A percentile compares a stretch with the other conserved stretches of the same genome.
phyloP scores from a whole-genome alignment of 2,329 filamentous ascomycete species.

The Anthostomella pinea region DNA sequence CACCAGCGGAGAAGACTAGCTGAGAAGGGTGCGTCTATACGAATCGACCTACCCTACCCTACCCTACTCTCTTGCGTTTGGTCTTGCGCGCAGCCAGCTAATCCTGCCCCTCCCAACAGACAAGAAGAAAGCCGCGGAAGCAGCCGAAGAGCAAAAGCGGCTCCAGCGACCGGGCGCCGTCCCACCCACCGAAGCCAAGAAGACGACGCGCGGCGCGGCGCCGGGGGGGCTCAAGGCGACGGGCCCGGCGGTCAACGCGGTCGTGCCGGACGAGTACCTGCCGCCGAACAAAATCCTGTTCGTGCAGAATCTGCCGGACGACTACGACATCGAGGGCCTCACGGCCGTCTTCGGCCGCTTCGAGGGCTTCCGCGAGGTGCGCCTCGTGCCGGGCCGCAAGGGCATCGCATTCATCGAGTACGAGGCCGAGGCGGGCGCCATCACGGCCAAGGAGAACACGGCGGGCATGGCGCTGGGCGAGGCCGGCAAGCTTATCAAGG shows the following conservation, averaged over 20 bases:
- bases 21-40: conserved; percentile 84
- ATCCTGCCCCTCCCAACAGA: conserved; percentile 38
- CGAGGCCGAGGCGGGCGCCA: conserved; percentile 83
- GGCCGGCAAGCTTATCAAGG: conserved; percentile 77
- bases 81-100: neutral
- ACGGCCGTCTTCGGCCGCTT: conserved; percentile 81
- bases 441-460: conserved; percentile 90
- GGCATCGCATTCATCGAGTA: conserved; percentile 98
- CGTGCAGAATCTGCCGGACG: conserved; percentile 85
- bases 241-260: conserved; percentile 62
- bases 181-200: conserved; percentile 49
- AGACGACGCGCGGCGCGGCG: conserved; percentile 65
- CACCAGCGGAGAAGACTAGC: conserved; percentile 83
- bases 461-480: conserved; percentile 78
- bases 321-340: conserved; percentile 77
- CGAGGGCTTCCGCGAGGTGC: conserved; percentile 90
- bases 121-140: conserved; percentile 78
- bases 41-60: conserved; percentile 2
- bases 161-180: conserved; percentile 60
- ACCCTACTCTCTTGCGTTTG: neutral
- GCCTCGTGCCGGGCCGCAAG: conserved; percentile 78
- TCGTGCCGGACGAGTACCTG: conserved; percentile 95
- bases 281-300: conserved; percentile 97
- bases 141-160: conserved; percentile 73
- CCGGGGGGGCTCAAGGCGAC: conserved; percentile 82